Conservation (phyloP, 331 rosid species). For the Pyrus hybrid region DNA sequence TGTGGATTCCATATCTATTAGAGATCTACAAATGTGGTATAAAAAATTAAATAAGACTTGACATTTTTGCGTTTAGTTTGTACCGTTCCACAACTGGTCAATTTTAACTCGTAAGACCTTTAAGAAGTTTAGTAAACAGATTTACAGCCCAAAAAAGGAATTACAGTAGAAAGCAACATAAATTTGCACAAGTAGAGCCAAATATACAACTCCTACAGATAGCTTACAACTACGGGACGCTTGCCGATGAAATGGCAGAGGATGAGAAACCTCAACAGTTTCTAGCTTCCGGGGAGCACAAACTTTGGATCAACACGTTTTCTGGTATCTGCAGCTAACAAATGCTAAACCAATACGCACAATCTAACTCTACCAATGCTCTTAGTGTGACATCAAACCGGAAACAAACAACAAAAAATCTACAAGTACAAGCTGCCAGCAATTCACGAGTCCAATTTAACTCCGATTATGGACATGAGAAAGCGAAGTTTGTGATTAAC, state of each 20-base stretch:
- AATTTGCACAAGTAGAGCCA: background rate
- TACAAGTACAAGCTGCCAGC: background rate
- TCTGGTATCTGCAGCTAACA: background rate
- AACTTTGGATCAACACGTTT: background rate
- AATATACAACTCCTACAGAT: background rate
- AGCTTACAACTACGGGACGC: background rate
- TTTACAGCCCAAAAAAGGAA: no score
- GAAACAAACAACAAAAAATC: background rate
- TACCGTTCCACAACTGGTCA: background rate
- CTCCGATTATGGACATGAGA: conserved; percentile 77
- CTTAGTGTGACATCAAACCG: background rate
- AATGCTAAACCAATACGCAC: background rate
- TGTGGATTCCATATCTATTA: no score
- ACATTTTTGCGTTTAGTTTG: background rate
- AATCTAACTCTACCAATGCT: background rate
- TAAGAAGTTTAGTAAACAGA: background rate
- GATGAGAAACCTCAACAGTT: background rate
- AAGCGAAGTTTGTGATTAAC: conserved; percentile 39
- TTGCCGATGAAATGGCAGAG: background rate
- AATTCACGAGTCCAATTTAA: conserved; percentile 25
- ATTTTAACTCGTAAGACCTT: background rate
- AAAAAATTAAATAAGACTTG: no score
- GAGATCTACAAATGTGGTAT: no score
- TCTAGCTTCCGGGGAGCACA: background rate
- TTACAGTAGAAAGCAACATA: no score